These are phyloP conservation scores for Aspergillus proliferans DNA, from an alignment of 2,329 filamentous ascomycete genomes.

Conservation along the genomic window DNA sequence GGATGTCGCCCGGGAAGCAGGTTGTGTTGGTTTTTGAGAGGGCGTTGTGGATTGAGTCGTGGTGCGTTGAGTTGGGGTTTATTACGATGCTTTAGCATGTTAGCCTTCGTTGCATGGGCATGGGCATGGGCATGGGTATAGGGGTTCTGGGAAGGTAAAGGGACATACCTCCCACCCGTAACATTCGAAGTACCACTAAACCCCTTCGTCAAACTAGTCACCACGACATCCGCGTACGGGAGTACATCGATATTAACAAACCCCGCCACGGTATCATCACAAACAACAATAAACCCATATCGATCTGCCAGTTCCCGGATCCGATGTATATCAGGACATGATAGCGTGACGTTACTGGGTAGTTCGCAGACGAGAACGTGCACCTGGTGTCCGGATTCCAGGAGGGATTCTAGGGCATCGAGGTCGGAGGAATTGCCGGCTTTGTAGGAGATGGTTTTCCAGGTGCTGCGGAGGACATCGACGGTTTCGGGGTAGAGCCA, in stretches of 20 bases:
- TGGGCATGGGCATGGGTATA: background rate
- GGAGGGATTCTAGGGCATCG: background rate
- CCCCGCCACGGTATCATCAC: constrained; percentile 35
- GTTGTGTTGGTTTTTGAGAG: background rate
- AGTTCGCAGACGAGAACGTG: constrained; percentile 47
- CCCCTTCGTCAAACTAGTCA: constrained; percentile 52
- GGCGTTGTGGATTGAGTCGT: background rate
- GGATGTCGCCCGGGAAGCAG: background rate
- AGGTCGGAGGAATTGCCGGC: background rate
- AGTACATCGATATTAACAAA: constrained; percentile 43
- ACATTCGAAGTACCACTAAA: constrained; percentile 56
- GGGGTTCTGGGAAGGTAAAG: background rate
- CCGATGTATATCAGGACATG: constrained; percentile 36
- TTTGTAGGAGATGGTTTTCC: background rate
- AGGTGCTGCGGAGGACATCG: background rate
- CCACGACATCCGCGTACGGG: constrained; percentile 43
- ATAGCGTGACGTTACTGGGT: constrained; percentile 43
- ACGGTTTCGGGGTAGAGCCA: background rate
- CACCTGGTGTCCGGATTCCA: constrained; percentile 1
- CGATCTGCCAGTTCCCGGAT: constrained; percentile 38
- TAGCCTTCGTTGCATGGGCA: background rate
- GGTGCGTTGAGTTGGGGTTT: background rate
- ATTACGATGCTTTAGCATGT: background rate
- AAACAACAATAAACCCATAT: constrained; percentile 25
- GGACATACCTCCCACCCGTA: constrained; percentile 32